Evolutionary conservation across 805 yeast species (phyloP).

Genomic region (Ascoidea rubescens): DNA sequence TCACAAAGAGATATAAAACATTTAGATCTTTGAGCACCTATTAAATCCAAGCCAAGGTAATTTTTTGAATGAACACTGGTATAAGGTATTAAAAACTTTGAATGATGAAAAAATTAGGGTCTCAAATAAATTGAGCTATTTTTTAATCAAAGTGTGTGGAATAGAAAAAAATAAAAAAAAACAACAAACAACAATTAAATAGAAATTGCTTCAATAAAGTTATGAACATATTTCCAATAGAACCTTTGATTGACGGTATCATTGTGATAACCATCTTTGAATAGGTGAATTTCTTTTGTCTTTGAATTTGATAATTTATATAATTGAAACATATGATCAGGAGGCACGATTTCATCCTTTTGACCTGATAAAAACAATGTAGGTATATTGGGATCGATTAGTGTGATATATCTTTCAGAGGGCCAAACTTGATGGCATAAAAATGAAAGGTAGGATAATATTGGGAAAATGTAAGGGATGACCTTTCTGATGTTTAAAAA

Average conservation of each 20-base stretch:
- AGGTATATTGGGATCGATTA: conserved; percentile 42
- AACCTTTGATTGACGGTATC: conserved; percentile 65
- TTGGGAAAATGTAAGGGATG: conserved; percentile 63
- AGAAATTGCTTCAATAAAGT: conserved; percentile 25
- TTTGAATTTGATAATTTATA: conserved; percentile 36
- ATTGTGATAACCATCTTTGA: conserved; percentile 59
- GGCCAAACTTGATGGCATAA: conserved; percentile 79
- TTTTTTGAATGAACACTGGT: too few species aligned
- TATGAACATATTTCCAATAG: conserved; percentile 61
- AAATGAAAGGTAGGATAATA: conserved; percentile 36
- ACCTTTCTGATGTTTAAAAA: conserved; percentile 63
- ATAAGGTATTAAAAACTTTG: too few species aligned
- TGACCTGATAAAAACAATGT: conserved; percentile 59
- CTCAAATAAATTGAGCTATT: too few species aligned
- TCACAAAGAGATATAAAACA: too few species aligned
- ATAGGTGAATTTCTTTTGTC: conserved; percentile 40
- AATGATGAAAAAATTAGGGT: too few species aligned
- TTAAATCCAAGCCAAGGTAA: too few species aligned
- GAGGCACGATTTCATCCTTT: conserved; percentile 86
- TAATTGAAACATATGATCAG: conserved; percentile 57
- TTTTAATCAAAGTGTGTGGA: too few species aligned
- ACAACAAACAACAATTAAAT: conserved; percentile 5
- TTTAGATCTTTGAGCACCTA: too few species aligned
- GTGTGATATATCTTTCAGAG: conserved; percentile 44
- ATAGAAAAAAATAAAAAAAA: conserved; percentile 14